Conservation (phyloP, 2,329 filamentous ascomycete genomes). For the Pestalotiopsis fici region DNA sequence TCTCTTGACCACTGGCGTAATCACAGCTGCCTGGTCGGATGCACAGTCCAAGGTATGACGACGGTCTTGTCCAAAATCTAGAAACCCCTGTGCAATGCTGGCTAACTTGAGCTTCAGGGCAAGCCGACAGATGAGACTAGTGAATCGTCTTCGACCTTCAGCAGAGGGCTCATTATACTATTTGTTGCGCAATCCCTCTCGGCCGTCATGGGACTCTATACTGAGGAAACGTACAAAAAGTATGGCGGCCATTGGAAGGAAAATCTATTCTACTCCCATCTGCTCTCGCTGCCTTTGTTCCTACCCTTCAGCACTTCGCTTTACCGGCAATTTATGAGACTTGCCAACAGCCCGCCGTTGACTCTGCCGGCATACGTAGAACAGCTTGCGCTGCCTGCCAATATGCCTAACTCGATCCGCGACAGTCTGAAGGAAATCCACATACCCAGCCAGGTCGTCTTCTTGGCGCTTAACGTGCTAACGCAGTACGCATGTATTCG, state of each 20-base stretch:
- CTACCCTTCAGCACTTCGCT: conserved; percentile 70
- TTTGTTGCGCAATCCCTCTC: conserved; percentile 88
- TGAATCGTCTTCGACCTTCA: conserved; percentile 43
- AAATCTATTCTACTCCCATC: conserved; percentile 90
- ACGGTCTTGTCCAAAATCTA: not conserved
- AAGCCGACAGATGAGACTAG: conserved; percentile 21
- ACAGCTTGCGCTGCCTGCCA: conserved; percentile 28
- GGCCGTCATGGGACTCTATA: conserved; percentile 93
- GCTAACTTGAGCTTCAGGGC: conserved; percentile 27
- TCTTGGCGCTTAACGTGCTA: conserved; percentile 73
- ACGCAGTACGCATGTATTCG: conserved; percentile 96
- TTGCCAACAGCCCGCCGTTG: conserved; percentile 66
- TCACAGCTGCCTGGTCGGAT: conserved; percentile 88
- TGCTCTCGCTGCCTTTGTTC: conserved; percentile 77
- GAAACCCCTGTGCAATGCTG: not conserved
- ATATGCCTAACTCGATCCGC: conserved; percentile 38
- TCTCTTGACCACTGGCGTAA: conserved; percentile 82
- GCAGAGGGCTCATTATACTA: conserved; percentile 77
- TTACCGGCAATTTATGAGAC: conserved; percentile 60
- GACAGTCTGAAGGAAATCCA: conserved; percentile 37
- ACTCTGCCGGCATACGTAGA: conserved; percentile 37
- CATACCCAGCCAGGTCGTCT: conserved; percentile 71
- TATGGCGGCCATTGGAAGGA: conserved; percentile 94
- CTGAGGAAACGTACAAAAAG: conserved; percentile 82
- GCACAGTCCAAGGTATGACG: conserved; percentile 72